These are phyloP conservation scores for Cercophora sp. DNA, from an alignment of 495 filamentous ascomycete species.

Conservation along the genomic window DNA sequence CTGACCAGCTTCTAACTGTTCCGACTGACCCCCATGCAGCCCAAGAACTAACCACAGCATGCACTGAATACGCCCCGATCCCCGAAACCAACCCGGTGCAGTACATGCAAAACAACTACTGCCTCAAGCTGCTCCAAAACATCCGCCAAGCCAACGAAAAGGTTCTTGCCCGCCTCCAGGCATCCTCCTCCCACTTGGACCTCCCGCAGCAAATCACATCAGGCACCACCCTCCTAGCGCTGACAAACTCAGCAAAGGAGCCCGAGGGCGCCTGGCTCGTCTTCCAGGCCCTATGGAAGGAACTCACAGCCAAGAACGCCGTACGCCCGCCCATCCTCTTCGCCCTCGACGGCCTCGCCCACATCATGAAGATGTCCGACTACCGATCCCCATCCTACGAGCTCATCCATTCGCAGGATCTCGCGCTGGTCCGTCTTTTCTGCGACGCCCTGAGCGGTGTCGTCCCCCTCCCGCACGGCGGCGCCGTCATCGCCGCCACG, in stretches of 20 bases:
- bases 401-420: slow-evolving; percentile 81
- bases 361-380: slow-evolving; percentile 69
- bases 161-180: slow-evolving; percentile 54
- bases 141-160: slow-evolving; percentile 69
- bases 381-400: slow-evolving; percentile 67
- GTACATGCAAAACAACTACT: slow-evolving; percentile 76
- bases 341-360: slow-evolving; percentile 69
- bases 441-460: slow-evolving; percentile 61
- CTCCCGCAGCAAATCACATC: slow-evolving; percentile 53
- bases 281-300: slow-evolving; percentile 76
- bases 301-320: slow-evolving; percentile 56
- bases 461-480: slow-evolving; percentile 65
- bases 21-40: slow-evolving; percentile 46
- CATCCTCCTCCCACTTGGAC: slow-evolving; percentile 58
- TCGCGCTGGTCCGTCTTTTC: slow-evolving; percentile 74
- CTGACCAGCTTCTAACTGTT: neutral
- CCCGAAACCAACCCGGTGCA: slow-evolving; percentile 48
- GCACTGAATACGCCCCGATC: slow-evolving; percentile 74
- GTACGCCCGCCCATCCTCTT: slow-evolving; percentile 77
- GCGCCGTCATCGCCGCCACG: slow-evolving; percentile 70
- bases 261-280: slow-evolving; percentile 72
- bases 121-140: slow-evolving; percentile 62
- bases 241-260: slow-evolving; percentile 70
- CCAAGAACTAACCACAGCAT: slow-evolving; percentile 72
- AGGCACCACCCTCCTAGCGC: slow-evolving; percentile 60